Base-by-base conservation (phyloP, 108 stramenopile species). In the Stephanodiscus minutulus region DNA sequence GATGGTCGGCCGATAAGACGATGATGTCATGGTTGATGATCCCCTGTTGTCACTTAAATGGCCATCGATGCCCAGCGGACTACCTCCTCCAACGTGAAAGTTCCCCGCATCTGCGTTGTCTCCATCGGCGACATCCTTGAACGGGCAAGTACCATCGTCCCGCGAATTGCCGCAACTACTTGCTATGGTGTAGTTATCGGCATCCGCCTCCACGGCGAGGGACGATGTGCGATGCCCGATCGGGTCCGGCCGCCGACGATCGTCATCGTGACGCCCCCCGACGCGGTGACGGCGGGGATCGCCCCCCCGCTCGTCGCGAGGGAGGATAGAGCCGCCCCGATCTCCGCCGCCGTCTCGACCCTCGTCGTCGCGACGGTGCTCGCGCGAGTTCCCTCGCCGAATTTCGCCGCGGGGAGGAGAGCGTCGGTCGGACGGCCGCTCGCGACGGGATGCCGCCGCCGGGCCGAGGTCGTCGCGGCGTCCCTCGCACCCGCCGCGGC, bases 111-210 rank as follows among this genome's bases (percentile, higher is more conserved):
- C 65, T 20, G 41, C 67, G 18, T 63, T 50, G 52, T 5, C 25
- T 27, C 5, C 20, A 0, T 25, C 70, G 55, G 53, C 74, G 31
- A n/a, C n/a, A n/a, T n/a, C n/a, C n/a, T 76, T 55, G 43, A 76
- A 68, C 15, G 63, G 29, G 6, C 64, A 67, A n/a, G 64, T 59
- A 11, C 52, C 48, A 20, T 56, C 50, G 1, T 44, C 15, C 2
- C 15, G 43, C 15, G 43, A 12, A 44, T 13, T 44, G 12, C 15
- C 43, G 43, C 13, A 13, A 13, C 43, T 44, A 13, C 43, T 44
- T 15, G 13, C 43, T 1, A 44, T 11, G 13, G 43, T 44, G 43
- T 44, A 44, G 43, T 44, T 44, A 17, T 44, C 43, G 2, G 12
- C 15, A 44, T 44, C 43, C 13, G 43, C 12, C 12, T 13, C 43